phyloP scores from a whole-genome alignment of 768 basidiomycete genomes.

The Suillus variegatus region DNA sequence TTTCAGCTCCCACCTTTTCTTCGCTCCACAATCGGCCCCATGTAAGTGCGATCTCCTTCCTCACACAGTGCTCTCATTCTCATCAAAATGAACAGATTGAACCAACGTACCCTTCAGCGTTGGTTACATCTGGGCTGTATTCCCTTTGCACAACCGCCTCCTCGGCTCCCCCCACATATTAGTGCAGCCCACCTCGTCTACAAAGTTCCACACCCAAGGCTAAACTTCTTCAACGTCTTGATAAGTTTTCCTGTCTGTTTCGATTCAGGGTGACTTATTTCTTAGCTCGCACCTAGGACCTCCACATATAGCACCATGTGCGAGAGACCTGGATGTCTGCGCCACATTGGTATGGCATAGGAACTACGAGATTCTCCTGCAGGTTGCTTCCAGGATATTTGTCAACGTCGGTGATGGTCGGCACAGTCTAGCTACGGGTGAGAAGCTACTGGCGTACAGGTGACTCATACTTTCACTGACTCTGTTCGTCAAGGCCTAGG shows the following conservation, averaged over 20 bases:
- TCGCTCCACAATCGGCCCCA: neutral
- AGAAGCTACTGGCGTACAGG: too few species aligned
- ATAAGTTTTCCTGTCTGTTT: too few species aligned
- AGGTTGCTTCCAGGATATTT: neutral
- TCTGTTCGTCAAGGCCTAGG: too few species aligned
- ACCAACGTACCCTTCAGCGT: neutral
- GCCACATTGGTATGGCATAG: neutral
- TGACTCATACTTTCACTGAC: too few species aligned
- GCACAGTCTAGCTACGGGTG: too few species aligned
- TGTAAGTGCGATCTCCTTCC: neutral
- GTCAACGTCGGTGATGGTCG: too few species aligned
- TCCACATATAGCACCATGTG: too few species aligned
- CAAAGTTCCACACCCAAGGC: too few species aligned
- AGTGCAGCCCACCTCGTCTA: too few species aligned
- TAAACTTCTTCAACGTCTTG: too few species aligned
- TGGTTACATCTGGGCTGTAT: neutral
- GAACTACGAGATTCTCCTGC: neutral
- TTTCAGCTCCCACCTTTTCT: neutral
- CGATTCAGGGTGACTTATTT: too few species aligned
- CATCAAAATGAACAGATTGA: neutral
- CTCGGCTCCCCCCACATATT: neutral
- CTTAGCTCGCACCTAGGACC: too few species aligned
- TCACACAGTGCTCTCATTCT: neutral
- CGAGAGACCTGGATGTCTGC: neutral
- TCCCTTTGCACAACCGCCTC: neutral